These are phyloP conservation scores for Eurotiales sp. DNA, from an alignment of 2,329 filamentous ascomycete species.

Conservation along the genomic window DNA sequence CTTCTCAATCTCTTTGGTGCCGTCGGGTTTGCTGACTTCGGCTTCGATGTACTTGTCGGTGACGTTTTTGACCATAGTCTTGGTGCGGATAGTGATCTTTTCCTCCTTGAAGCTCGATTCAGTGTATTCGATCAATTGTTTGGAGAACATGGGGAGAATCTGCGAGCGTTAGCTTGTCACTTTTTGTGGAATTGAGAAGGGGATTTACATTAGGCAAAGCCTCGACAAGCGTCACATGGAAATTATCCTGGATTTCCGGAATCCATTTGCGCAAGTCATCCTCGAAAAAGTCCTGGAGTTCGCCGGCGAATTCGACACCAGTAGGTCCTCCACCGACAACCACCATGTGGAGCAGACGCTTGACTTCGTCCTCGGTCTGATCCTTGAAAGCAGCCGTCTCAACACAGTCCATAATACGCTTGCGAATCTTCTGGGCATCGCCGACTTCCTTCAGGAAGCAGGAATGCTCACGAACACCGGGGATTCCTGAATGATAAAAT, in stretches of 20 bases:
- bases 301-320: constrained; percentile 96
- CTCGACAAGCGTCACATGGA: constrained; percentile 96
- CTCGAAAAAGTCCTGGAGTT: constrained; percentile 98
- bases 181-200: too few relatives aligned
- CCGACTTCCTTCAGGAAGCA: constrained; percentile 98
- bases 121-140: constrained; percentile 98
- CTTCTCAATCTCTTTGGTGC: constrained; percentile 72
- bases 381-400: constrained; percentile 99
- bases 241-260: constrained; percentile 88
- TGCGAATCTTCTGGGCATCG: constrained; percentile 93
- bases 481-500: constrained; percentile 62
- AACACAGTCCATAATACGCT: constrained; percentile 99
- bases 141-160: constrained; percentile 94
- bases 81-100: constrained; percentile 93
- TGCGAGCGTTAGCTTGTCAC: constrained; percentile 18
- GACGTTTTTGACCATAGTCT: constrained; percentile 98
- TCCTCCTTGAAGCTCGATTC: constrained; percentile 99
- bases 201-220: constrained; percentile 75
- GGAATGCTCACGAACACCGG: constrained; percentile 88
- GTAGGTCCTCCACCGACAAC: constrained; percentile 91
- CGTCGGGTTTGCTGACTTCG: constrained; percentile 74
- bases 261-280: constrained; percentile 97
- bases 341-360: constrained; percentile 97
- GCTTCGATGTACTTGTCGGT: constrained; percentile 91
- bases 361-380: constrained; percentile 79